These are phyloP conservation scores for Aspergillus ochraceoroseus DNA, from an alignment of 2,329 filamentous ascomycete species.

Conservation along the genomic window DNA sequence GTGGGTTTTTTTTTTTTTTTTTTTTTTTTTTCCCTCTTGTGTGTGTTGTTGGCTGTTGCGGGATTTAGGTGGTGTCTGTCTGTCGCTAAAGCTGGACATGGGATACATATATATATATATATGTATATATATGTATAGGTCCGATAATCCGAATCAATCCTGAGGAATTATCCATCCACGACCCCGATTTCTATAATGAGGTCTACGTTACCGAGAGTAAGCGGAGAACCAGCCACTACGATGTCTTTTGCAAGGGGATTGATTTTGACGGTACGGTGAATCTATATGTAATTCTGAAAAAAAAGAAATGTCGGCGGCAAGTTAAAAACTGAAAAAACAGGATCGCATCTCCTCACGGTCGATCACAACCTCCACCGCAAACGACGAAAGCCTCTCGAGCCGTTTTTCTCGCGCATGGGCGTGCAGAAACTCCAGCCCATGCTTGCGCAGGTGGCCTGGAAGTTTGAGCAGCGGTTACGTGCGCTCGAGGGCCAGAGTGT, in stretches of 20 bases:
- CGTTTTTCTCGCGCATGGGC: slow-evolving; percentile 4
- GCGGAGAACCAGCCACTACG: slow-evolving; percentile 1
- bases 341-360: slow-evolving; percentile 1
- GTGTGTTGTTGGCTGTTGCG: too few species aligned
- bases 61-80: too few species aligned
- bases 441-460: neutral
- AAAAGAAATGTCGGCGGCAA: too few species aligned
- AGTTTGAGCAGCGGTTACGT: neutral
- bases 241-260: neutral
- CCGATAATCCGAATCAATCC: slow-evolving; percentile 36
- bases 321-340: too few species aligned
- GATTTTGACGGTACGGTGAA: neutral
- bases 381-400: slow-evolving; percentile 7
- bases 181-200: slow-evolving; percentile 32
- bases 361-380: slow-evolving; percentile 4
- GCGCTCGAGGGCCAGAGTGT: neutral
- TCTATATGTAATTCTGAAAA: neutral
- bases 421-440: neutral
- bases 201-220: slow-evolving; percentile 32
- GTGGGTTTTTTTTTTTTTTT: slow-evolving; percentile 17
- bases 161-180: slow-evolving; percentile 34
- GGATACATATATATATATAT: too few species aligned
- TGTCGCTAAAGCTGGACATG: neutral
- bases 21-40: neutral
- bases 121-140: too few species aligned